phyloP scores from a whole-genome alignment of 2,329 filamentous ascomycete genomes.

The Diplocarpon mali region DNA sequence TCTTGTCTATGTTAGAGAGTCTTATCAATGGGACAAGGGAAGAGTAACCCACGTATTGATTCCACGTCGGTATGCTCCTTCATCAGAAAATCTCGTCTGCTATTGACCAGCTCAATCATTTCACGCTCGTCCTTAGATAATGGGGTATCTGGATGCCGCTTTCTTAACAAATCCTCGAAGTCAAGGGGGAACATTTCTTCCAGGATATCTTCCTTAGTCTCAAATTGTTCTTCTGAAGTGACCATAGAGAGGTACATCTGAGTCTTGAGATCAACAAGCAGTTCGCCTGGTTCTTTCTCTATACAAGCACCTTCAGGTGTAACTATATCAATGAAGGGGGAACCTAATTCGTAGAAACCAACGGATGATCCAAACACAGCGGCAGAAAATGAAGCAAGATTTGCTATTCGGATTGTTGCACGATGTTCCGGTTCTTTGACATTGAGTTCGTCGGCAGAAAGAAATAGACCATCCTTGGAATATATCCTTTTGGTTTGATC shows the following conservation, averaged over 20 bases:
- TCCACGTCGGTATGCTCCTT: constrained; percentile 38
- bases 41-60: constrained; percentile 25
- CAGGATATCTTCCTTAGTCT: constrained; percentile 42
- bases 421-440: constrained; percentile 41
- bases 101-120: constrained; percentile 43
- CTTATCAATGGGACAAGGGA: background rate
- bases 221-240: constrained; percentile 38
- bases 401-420: constrained; percentile 50
- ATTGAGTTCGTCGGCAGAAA: constrained; percentile 40
- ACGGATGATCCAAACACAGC: constrained; percentile 54
- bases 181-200: constrained; percentile 48
- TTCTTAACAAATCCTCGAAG: constrained; percentile 41
- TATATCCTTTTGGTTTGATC: constrained; percentile 54
- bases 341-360: constrained; percentile 51
- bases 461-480: constrained; percentile 38
- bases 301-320: constrained; percentile 46
- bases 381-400: constrained; percentile 53
- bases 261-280: constrained; percentile 55
- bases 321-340: constrained; percentile 52
- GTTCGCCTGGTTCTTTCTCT: constrained; percentile 46
- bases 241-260: constrained; percentile 54
- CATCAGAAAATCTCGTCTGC: constrained; percentile 45
- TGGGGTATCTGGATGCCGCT: constrained; percentile 41
- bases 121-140: constrained; percentile 48
- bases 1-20: constrained; percentile 16